Evolutionary conservation across 2,329 filamentous ascomycete species (phyloP).

Genomic region (Waltergamsia citrina): DNA sequence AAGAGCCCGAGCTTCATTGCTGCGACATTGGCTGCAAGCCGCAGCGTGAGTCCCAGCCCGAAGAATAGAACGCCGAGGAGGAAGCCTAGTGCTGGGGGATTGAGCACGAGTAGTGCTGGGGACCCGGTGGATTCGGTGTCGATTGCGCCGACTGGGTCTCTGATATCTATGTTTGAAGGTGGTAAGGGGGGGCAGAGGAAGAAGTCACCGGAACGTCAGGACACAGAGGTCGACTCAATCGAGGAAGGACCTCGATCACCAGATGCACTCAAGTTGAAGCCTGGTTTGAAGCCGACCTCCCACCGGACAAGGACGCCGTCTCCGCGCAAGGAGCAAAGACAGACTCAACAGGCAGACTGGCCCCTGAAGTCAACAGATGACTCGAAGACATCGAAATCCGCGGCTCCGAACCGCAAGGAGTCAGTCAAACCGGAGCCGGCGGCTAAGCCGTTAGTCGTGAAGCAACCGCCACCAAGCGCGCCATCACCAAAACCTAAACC

Average conservation of each 20-base stretch:
- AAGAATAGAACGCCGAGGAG: slow-evolving; percentile 14
- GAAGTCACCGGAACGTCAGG: neutral
- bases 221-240: neutral
- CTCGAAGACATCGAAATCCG: too few species aligned
- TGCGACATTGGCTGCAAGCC: slow-evolving; percentile 50
- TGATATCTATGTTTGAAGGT: slow-evolving; percentile 62
- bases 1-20: slow-evolving; percentile 46
- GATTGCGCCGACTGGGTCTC: slow-evolving; percentile 51
- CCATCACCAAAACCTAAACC: neutral
- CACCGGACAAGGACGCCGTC: too few species aligned
- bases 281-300: too few species aligned
- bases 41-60: slow-evolving; percentile 31
- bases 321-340: too few species aligned
- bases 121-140: slow-evolving; percentile 36
- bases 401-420: too few species aligned
- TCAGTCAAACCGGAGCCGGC: too few species aligned
- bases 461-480: neutral
- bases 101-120: slow-evolving; percentile 15
- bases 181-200: slow-evolving; percentile 12
- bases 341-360: too few species aligned
- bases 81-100: slow-evolving; percentile 17
- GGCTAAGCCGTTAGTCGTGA: too few species aligned
- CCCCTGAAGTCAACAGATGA: too few species aligned
- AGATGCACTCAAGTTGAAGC: too few species aligned
- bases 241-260: too few species aligned